phyloP scores from a whole-genome alignment of 2,329 filamentous ascomycete species.

The Paecilomyces dactylethromorphus region DNA sequence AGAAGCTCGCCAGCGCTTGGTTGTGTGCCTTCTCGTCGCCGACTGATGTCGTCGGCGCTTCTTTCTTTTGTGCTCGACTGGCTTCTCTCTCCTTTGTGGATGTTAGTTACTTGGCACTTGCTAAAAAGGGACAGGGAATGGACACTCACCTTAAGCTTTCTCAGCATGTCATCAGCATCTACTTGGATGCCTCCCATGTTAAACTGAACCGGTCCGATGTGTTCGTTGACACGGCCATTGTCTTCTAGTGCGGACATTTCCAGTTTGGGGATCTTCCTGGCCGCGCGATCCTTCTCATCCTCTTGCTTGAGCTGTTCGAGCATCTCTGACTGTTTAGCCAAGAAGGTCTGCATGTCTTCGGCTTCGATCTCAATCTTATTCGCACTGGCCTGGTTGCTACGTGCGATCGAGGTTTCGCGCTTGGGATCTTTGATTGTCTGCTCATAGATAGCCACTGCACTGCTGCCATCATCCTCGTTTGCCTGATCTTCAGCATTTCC shows the following conservation, averaged over 20 bases:
- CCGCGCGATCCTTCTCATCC: constrained; percentile 41
- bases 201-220: constrained; percentile 92
- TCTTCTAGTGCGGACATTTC: constrained; percentile 32
- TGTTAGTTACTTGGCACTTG: constrained; percentile 4
- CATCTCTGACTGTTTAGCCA: constrained; percentile 65
- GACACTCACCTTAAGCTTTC: constrained; percentile 66
- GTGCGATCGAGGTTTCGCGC: constrained; percentile 53
- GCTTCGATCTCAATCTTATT: constrained; percentile 54
- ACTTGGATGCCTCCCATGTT: constrained; percentile 98
- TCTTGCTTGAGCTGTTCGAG: constrained; percentile 60
- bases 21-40: constrained; percentile 49
- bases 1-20: constrained; percentile 55
- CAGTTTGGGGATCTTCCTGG: constrained; percentile 24
- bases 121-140: neutral
- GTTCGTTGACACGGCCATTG: constrained; percentile 55
- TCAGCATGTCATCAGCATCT: constrained; percentile 88
- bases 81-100: constrained; percentile 37
- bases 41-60: constrained; percentile 21
- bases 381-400: constrained; percentile 39
- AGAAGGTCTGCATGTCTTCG: constrained; percentile 71
- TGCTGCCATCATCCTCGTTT: constrained; percentile 36
- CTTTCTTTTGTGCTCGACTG: constrained; percentile 30
- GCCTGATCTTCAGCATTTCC: constrained; percentile 14
- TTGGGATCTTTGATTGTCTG: constrained; percentile 71
- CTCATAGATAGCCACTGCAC: constrained; percentile 69